Evolutionary conservation across 2,329 filamentous ascomycete genomes (phyloP), one percentile per base, ranked within the genome.

Genomic region (Hymenoscyphus infarciens): DNA sequence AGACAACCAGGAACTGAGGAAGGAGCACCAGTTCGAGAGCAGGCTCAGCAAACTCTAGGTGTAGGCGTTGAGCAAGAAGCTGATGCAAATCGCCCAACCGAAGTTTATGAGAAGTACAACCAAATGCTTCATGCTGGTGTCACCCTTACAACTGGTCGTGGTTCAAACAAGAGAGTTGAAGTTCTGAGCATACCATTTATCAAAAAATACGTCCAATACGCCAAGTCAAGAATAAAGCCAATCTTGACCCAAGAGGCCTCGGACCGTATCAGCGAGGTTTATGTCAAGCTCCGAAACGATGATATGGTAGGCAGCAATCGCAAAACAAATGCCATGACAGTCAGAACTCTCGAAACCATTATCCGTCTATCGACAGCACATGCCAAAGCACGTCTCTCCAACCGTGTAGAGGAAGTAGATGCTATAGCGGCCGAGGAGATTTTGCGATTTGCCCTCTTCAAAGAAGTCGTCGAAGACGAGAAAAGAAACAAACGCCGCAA

Each of bases 201-300:
- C 81, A 99, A 99, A 80, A 99, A 99, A 78, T 99, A 97, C 76
- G 96, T 99, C 55, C 95, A 99, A 74, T 99, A 99, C 76, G 92
- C 95, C 67, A 99, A 99, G 80, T 90, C 86, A 39, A 83, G 95
- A 73, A 84, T 97, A 72, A 96, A 92, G 83, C 95, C 95, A 0
- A 81, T 96, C 49, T 80, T 99, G 65, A 97, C 93, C 0, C 92
- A 95, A 73, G 92, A 92, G 54, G 94, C 95, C 5, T 91, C 92
- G 11, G 92, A 97, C 70, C 91, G 96, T 67, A 96, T 99, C 72
- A 88, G 93, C 42, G 85, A 91, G 35, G 90, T 93, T 16, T 99
- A 98, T 75, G 95, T 96, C 39, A 90, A 91, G 10, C 83, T 99
- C 22, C 87, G 95, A 68, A 99, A 99, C 74, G 95, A 99, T 71